A percentile compares a stretch with the other conserved stretches of the same genome.
These are phyloP conservation scores for Carallia pectinifolia DNA, from an alignment of 345 rosid genomes.

Conservation along the genomic window DNA sequence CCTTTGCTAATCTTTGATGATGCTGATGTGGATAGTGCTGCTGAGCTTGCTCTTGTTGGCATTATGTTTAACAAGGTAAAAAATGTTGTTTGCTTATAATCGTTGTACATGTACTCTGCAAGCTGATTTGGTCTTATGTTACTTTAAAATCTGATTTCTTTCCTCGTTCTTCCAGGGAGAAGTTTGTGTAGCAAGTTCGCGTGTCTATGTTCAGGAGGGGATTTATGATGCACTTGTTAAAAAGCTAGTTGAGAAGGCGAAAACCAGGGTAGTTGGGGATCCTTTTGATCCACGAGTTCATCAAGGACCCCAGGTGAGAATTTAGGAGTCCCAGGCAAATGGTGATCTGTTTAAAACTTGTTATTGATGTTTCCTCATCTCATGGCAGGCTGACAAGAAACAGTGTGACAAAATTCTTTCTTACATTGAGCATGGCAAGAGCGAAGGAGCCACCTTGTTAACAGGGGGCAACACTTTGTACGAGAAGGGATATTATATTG, in stretches of 20 bases:
- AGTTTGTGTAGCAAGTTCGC: slow-evolving; percentile 70
- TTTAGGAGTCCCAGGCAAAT: too few species aligned
- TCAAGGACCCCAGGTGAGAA: background rate
- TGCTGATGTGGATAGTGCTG: slow-evolving; percentile 63
- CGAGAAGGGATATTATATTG: slow-evolving; percentile 57
- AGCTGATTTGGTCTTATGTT: background rate
- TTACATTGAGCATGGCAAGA: slow-evolving; percentile 67
- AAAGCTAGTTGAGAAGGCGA: slow-evolving; percentile 57
- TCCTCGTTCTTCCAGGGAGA: slow-evolving; percentile 50
- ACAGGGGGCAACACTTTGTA: slow-evolving; percentile 57
- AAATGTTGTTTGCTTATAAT: background rate
- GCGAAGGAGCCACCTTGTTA: slow-evolving; percentile 71
- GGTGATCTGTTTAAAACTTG: background rate
- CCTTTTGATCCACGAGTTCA: slow-evolving; percentile 45
- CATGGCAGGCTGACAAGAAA: slow-evolving; percentile 48
- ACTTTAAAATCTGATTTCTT: background rate
- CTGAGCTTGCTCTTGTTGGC: slow-evolving; percentile 57
- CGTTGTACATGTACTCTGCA: too few species aligned
- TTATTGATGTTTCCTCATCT: too few species aligned
- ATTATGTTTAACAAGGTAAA: slow-evolving; percentile 56
- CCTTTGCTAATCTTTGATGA: slow-evolving; percentile 79
- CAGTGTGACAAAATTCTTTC: slow-evolving; percentile 58
- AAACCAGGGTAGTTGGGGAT: slow-evolving; percentile 61
- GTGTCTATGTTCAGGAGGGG: slow-evolving; percentile 81
- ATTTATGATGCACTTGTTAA: slow-evolving; percentile 53